Conservation (phyloP, 1,139 yeast species). For the Blastobotrys indianensis region DNA sequence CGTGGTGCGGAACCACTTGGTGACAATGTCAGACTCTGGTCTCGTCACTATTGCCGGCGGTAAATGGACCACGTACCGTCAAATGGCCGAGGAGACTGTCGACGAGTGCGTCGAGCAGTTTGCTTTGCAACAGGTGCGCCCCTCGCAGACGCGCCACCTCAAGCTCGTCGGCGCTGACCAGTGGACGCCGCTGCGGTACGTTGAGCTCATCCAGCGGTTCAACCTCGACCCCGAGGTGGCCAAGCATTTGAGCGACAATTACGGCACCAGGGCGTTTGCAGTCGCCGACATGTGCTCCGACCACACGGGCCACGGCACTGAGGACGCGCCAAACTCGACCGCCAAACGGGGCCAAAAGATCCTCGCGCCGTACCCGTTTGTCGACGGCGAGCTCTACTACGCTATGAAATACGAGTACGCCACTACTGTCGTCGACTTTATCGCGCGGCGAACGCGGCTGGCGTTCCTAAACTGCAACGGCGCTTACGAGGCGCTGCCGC, state of each 20-base stretch:
- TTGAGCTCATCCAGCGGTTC: conserved; percentile 77
- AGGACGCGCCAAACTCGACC: conserved; percentile 20
- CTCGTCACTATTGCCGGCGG: conserved; percentile 92
- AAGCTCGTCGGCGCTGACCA: conserved; percentile 70
- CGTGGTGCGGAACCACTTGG: conserved; percentile 83
- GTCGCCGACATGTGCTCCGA: conserved; percentile 53
- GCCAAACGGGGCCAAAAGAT: conserved; percentile 33
- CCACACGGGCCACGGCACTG: conserved; percentile 21
- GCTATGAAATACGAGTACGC: conserved; percentile 79
- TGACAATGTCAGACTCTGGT: conserved; percentile 65
- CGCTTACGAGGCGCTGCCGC: conserved; percentile 75
- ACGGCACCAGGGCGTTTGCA: conserved; percentile 74
- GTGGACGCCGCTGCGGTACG: conserved; percentile 61
- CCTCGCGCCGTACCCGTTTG: conserved; percentile 73
- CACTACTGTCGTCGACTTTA: conserved; percentile 82
- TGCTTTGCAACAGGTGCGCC: conserved; percentile 37
- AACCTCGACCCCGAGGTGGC: conserved; percentile 71
- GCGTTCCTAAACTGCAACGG: conserved; percentile 88
- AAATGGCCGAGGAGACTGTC: conserved; percentile 94
- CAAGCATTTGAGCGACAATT: conserved; percentile 75
- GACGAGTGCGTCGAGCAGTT: conserved; percentile 60
- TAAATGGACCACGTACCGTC: conserved; percentile 97
- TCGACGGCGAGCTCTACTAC: conserved; percentile 86
- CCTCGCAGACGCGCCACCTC: conserved; percentile 51
- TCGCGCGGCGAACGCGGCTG: conserved; percentile 89